Evolutionary conservation across 1,284 basidiomycete genomes (phyloP), one percentile per base, ranked within the genome.

Genomic region (Schizophyllum amplum): DNA sequence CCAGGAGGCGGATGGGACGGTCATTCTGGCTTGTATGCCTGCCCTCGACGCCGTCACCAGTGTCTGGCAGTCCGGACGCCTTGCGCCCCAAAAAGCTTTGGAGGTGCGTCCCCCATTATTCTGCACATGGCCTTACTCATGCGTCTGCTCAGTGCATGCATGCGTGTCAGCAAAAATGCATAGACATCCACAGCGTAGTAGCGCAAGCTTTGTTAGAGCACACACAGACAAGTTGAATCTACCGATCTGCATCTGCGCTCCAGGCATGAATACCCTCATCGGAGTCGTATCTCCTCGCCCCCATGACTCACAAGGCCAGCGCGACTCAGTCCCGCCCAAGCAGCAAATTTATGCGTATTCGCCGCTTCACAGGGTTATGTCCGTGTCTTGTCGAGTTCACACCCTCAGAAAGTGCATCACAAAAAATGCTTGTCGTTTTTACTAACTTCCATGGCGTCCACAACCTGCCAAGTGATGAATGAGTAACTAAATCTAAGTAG

Each of bases 21-120:
- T 97, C 15, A 80, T 90, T 0, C 69, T 95, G 24, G 84, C 92
- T 0, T 90, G 85, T 59, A 85, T 98, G 77, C 95, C 96, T 53
- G 94, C 95, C 0, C 75, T 98, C n/a, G 85, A 82, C n/a, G 87
- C 81, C 9, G 74, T 95, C 11, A 95, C 94, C 1, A 90, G 81
- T 65, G 61, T 95, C 22, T 89, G 87, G 84, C 83, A 94, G 65
- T 81, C 81, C 5, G 94, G 94, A 11, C 75, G 77, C 57, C 77
- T 88, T 70, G 70, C 71, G 4, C 66, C 78, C 1, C 68, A 70
- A 1, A 71, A 83, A 54, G 70, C 76, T n/a, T 66, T 85, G 22
- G 70, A 75, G 66, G 91, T 87, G 61, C 67, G 81, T 69, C 23
- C 52, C 26, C 13, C 47, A 56, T 24, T 46, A n/a, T 33, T 54